These are phyloP conservation scores for Helicocarpus griseus DNA, from an alignment of 2,329 filamentous ascomycete species.

Conservation along the genomic window DNA sequence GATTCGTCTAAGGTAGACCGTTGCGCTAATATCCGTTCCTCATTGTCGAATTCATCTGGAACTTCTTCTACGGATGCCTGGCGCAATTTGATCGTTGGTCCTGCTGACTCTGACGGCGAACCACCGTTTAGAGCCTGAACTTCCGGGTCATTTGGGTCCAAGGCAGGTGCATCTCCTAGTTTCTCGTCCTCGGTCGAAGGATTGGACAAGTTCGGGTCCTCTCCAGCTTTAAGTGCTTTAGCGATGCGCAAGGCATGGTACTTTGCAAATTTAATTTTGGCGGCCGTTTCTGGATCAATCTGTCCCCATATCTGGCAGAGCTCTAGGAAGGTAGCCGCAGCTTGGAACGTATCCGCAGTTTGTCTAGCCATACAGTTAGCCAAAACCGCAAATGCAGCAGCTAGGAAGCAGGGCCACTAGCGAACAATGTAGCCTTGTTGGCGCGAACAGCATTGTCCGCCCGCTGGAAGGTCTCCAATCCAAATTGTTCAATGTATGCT, in stretches of 20 bases:
- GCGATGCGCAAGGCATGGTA: constrained; percentile 88
- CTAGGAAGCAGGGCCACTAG: constrained; percentile 7
- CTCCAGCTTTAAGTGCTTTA: constrained; percentile 80
- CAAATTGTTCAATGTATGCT: constrained; percentile 92
- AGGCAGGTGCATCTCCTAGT: constrained; percentile 36
- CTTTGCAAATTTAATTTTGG: constrained; percentile 94
- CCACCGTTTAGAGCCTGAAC: constrained; percentile 45
- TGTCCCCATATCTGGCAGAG: constrained; percentile 74
- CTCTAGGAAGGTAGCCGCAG: constrained; percentile 85
- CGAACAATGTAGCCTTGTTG: constrained; percentile 70
- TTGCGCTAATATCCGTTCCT: constrained; percentile 34
- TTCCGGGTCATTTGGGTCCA: constrained; percentile 58
- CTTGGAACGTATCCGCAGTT: constrained; percentile 89
- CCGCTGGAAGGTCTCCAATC: constrained; percentile 73
- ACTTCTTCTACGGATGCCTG: constrained; percentile 52
- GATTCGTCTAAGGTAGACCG: constrained; percentile 43
- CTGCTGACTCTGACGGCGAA: constrained; percentile 23
- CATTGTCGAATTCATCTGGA: constrained; percentile 46
- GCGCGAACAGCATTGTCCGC: constrained; percentile 74
- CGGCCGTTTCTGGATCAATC: constrained; percentile 61
- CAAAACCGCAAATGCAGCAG: not conserved
- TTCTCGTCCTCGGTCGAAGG: constrained; percentile 46
- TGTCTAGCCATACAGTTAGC: constrained; percentile 46
- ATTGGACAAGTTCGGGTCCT: constrained; percentile 87
- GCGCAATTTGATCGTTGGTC: constrained; percentile 34